These are phyloP conservation scores for Colletotrichum cuscutae DNA, from an alignment of 2,329 filamentous ascomycete genomes.

Conservation along the genomic window DNA sequence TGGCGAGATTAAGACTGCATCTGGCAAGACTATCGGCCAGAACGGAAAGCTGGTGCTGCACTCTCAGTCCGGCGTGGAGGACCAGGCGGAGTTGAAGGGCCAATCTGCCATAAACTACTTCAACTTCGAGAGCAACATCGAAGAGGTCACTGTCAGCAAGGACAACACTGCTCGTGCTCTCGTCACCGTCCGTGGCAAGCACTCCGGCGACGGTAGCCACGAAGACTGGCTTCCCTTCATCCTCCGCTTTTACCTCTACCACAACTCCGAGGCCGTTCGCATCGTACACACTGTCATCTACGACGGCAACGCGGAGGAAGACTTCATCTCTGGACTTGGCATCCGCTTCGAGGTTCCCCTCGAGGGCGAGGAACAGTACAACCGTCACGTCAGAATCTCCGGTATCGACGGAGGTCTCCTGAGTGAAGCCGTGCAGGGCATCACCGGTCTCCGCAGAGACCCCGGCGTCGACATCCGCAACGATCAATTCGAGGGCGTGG, in stretches of 20 bases:
- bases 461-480: conserved; percentile 59
- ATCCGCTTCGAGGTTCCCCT: conserved; percentile 67
- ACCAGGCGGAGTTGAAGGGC: conserved; percentile 50
- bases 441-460: conserved; percentile 67
- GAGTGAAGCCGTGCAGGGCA: conserved; percentile 67
- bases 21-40: conserved; percentile 54
- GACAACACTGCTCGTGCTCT: conserved; percentile 54
- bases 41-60: conserved; percentile 63
- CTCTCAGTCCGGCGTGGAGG: conserved; percentile 58
- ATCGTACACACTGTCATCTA: conserved; percentile 67
- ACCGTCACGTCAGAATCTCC: conserved; percentile 68
- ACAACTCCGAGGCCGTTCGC: conserved; percentile 64
- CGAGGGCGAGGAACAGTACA: conserved; percentile 60
- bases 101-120: conserved; percentile 51
- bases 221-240: conserved; percentile 63
- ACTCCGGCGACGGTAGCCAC: conserved; percentile 47
- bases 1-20: conserved; percentile 49
- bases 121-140: conserved; percentile 60
- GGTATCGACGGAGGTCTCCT: conserved; percentile 66
- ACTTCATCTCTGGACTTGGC: conserved; percentile 65
- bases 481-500: conserved; percentile 60
- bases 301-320: conserved; percentile 58
- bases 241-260: conserved; percentile 69
- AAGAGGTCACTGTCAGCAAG: conserved; percentile 59
- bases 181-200: conserved; percentile 55